Base-by-base conservation (phyloP, 305 asterid species). In the Fraxinus sp. region DNA sequence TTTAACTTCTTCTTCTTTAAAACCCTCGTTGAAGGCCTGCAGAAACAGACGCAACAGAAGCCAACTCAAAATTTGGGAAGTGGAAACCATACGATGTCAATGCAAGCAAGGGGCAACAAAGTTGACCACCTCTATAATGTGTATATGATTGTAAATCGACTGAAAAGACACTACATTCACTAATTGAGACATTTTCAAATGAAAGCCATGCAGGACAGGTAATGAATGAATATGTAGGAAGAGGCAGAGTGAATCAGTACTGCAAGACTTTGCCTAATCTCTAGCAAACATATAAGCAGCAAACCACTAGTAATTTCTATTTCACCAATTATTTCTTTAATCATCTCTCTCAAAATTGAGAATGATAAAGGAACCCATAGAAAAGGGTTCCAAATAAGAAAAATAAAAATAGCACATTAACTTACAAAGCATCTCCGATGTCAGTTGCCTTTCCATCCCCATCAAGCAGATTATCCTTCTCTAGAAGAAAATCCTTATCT, bases 1-100 rank as follows among this genome's bases (percentile, higher is more conserved):
- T 95, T 93, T 89, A 93, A 85, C 93, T 93, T 95, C 91, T 93
- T 49, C 59, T 14, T 91, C 96, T 93, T 95, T 77, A 85, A 86
- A 73, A 93, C 81, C 88, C 96, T 91, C 5, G 94, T 92, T 41
- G 84, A 87, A 79, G 90, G 89, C 90, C 97, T 93, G 76, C 52
- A 76, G 72, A 86, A 81, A 71, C 35, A 83, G 75, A 26, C 24
- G 26, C 32, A 77, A 28, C 57, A 70, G 70, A 55, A 79, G 6
- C 30, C 30, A 77, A 83, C 18, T 35, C 30, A 72, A 77, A 49
- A 49, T 49, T 49, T 10, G 59, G 59, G 20, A 49, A 52, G 18
- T 14, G 24, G 75, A 41, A 20, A 62, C 37, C 62, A 77, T 32
- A 39, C 49, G 77, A 35, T 75, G 1, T 81, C 83, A 55, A 20